A percentile compares a stretch with the other conserved stretches of the same genome.
These are phyloP conservation scores for Pontederia paniculata DNA, from an alignment of 176 grass and related monocot species.

Conservation along the genomic window DNA sequence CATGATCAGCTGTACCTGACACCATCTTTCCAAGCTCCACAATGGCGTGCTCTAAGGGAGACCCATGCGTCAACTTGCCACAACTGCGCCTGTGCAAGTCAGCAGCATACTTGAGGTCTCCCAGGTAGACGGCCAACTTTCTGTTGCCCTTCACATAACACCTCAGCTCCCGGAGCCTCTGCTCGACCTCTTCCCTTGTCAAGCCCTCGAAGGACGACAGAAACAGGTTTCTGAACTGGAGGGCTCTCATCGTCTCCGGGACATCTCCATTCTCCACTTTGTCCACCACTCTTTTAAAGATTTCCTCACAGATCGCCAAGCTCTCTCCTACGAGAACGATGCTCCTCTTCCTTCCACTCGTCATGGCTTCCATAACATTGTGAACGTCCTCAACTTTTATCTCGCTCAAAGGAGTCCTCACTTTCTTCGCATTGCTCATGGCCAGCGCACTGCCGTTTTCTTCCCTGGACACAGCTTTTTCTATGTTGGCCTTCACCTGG, in stretches of 20 bases:
- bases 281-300: slow-evolving; percentile 32
- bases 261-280: slow-evolving; percentile 43
- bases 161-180: slow-evolving; percentile 57
- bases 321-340: slow-evolving; percentile 60
- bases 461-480: slow-evolving; percentile 31
- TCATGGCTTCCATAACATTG: slow-evolving; percentile 44
- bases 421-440: slow-evolving; percentile 26
- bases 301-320: slow-evolving; percentile 37
- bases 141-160: slow-evolving; percentile 32
- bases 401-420: slow-evolving; percentile 18
- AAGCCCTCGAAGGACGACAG: slow-evolving; percentile 49
- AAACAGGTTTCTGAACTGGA: slow-evolving; percentile 52
- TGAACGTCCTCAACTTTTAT: slow-evolving; percentile 47
- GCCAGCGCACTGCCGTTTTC: not conserved
- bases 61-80: slow-evolving; percentile 36
- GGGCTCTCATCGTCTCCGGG: slow-evolving; percentile 33
- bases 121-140: slow-evolving; percentile 46
- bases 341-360: slow-evolving; percentile 34
- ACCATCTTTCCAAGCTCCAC: slow-evolving; percentile 47
- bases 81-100: slow-evolving; percentile 41
- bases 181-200: slow-evolving; percentile 53
- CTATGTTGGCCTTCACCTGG: slow-evolving; percentile 81
- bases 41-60: slow-evolving; percentile 62
- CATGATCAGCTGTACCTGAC: slow-evolving; percentile 11
- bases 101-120: slow-evolving; percentile 63